A percentile compares a stretch with the other conserved stretches of the same genome.
Conservation (phyloP, 2,329 filamentous ascomycete genomes). For the Botrytis tulipae region DNA sequence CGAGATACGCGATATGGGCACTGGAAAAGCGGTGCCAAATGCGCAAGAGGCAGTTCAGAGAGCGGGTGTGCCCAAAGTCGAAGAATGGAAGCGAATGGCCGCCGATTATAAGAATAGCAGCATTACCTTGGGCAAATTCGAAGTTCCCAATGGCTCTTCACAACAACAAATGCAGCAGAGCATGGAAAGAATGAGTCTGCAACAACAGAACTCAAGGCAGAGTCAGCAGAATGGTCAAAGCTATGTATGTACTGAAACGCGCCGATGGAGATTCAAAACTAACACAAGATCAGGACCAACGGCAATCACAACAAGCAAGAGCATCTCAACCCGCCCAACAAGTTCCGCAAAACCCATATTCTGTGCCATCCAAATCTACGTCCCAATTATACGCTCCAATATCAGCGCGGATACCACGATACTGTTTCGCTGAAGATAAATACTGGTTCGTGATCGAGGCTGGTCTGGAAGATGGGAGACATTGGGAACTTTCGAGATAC, state of each 20-base stretch:
- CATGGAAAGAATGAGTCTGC: conserved; percentile 78
- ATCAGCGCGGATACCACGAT: conserved; percentile 81
- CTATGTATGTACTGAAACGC: conserved; percentile 43
- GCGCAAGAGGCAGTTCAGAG: conserved; percentile 80
- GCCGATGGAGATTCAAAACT: background rate
- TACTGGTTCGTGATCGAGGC: conserved; percentile 99
- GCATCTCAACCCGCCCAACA: conserved; percentile 31
- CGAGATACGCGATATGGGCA: conserved; percentile 91
- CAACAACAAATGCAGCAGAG: conserved; percentile 63
- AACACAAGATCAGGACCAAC: conserved; percentile 26
- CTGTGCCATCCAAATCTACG: conserved; percentile 42
- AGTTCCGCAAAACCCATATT: conserved; percentile 37
- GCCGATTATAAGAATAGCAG: conserved; percentile 99
- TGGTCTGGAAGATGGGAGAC: conserved; percentile 81
- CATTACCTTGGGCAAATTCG: conserved; percentile 91
- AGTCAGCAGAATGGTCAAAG: conserved; percentile 50
- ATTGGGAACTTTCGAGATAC: conserved; percentile 90
- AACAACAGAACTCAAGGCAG: conserved; percentile 51
- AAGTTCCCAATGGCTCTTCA: conserved; percentile 51
- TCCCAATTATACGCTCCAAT: conserved; percentile 71
- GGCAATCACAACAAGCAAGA: conserved; percentile 35
- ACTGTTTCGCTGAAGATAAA: conserved; percentile 95
- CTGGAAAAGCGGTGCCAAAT: conserved; percentile 77
- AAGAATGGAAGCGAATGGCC: conserved; percentile 99
- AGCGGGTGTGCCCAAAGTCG: conserved; percentile 89